These are phyloP conservation scores for Populus deltoides DNA, from an alignment of 345 rosid genomes.

Conservation along the genomic window DNA sequence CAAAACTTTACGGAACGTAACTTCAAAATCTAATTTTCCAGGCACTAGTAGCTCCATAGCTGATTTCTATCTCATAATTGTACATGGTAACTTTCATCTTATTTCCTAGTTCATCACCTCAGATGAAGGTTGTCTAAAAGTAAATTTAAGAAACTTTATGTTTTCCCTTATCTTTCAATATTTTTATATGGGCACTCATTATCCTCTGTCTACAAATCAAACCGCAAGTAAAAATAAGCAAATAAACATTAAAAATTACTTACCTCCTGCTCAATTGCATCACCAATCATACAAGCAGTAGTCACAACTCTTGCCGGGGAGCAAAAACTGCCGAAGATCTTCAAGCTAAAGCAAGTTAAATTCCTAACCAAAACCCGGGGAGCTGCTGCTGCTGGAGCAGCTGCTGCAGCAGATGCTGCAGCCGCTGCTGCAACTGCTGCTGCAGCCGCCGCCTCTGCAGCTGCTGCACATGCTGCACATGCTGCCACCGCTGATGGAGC, in stretches of 20 bases:
- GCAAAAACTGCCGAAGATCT: neutral
- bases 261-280: conserved; percentile 97
- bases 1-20: neutral
- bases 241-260: conserved; percentile 16
- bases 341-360: too few species aligned
- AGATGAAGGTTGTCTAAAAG: neutral
- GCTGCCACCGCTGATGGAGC: too few species aligned
- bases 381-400: too few species aligned
- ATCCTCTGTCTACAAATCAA: neutral
- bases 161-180: neutral
- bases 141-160: neutral
- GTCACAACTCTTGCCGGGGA: conserved; percentile 60
- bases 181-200: neutral
- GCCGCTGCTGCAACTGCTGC: too few species aligned
- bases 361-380: too few species aligned
- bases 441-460: too few species aligned
- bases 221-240: conserved; percentile 3
- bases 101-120: neutral
- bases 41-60: neutral
- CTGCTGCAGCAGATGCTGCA: too few species aligned
- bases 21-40: neutral
- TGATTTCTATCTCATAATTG: neutral
- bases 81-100: neutral
- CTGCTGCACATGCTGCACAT: too few species aligned
- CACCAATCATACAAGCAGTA: conserved; percentile 75